phyloP scores from a whole-genome alignment of 352 stramenopile genomes.

The Globisporangium barbulae region DNA sequence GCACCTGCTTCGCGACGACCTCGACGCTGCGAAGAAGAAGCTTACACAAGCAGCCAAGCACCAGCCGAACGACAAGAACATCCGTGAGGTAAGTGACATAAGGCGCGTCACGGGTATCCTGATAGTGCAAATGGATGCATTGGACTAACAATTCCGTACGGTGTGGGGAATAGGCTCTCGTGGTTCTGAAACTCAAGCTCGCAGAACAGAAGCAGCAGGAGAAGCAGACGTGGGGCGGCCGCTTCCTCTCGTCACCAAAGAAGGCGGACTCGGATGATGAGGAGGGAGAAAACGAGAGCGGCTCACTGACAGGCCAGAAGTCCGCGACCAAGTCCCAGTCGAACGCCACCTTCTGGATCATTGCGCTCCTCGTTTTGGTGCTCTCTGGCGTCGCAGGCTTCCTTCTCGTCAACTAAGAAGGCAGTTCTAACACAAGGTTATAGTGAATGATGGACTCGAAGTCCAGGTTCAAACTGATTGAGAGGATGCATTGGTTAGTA shows the following conservation, averaged over 20 bases:
- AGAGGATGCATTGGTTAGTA: neutral
- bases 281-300: neutral
- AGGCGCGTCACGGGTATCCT: neutral
- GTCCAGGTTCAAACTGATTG: neutral
- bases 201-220: slow-evolving; percentile 54
- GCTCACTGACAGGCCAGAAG: neutral
- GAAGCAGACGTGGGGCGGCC: slow-evolving; percentile 68
- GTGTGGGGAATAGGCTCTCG: slow-evolving; percentile 26
- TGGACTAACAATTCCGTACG: neutral
- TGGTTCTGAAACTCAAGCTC: slow-evolving; percentile 44
- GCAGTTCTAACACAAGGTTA: neutral
- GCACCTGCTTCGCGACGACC: slow-evolving; percentile 49
- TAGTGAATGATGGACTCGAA: neutral
- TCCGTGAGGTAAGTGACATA: slow-evolving; percentile 41
- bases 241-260: slow-evolving; percentile 24
- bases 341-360: slow-evolving; percentile 29
- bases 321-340: slow-evolving; percentile 11
- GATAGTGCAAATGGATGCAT: neutral
- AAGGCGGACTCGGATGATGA: slow-evolving; percentile 23
- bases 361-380: slow-evolving; percentile 35
- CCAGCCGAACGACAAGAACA: slow-evolving; percentile 66
- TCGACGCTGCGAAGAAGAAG: slow-evolving; percentile 56
- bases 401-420: slow-evolving; percentile 18
- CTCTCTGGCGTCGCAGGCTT: slow-evolving; percentile 32
- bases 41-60: slow-evolving; percentile 58